A percentile compares a stretch with the other conserved stretches of the same genome.
Evolutionary conservation across 2,329 filamentous ascomycete genomes (phyloP).

Genomic region (Atkinsonella texensis): DNA sequence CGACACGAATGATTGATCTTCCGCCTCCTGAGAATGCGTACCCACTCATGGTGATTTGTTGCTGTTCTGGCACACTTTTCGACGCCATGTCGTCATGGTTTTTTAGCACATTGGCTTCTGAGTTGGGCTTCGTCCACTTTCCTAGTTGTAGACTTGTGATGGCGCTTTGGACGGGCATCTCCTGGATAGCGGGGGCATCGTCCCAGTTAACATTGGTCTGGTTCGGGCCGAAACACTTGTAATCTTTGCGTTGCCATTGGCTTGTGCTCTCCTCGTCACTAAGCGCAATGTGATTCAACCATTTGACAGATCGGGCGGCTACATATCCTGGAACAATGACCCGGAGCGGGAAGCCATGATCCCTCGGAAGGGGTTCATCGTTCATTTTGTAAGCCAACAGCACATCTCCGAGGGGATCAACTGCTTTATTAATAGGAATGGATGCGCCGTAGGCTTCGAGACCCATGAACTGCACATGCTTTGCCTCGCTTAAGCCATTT

Average conservation of each 20-base stretch:
- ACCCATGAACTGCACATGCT: slow-evolving; percentile 46
- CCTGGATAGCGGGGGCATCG: slow-evolving; percentile 50
- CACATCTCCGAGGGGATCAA: slow-evolving; percentile 51
- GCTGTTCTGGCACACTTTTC: slow-evolving; percentile 9
- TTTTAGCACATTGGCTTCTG: neutral
- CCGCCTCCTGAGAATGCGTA: slow-evolving; percentile 61
- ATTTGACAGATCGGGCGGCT: slow-evolving; percentile 57
- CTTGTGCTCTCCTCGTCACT: slow-evolving; percentile 54
- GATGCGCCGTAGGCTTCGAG: slow-evolving; percentile 50
- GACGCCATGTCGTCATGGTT: neutral
- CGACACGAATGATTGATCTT: slow-evolving; percentile 52
- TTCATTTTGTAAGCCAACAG: slow-evolving; percentile 59
- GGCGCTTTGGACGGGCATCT: slow-evolving; percentile 56
- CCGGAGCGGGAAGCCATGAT: slow-evolving; percentile 54
- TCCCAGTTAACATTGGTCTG: slow-evolving; percentile 50
- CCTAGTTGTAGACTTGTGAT: slow-evolving; percentile 41
- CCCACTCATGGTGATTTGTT: slow-evolving; percentile 36
- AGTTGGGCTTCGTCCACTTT: slow-evolving; percentile 16
- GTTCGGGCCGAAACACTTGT: slow-evolving; percentile 58
- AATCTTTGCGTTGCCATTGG: slow-evolving; percentile 55
- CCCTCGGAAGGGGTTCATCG: slow-evolving; percentile 45
- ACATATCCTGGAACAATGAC: slow-evolving; percentile 53
- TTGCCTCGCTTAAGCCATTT: slow-evolving; percentile 24
- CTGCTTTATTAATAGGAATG: slow-evolving; percentile 45
- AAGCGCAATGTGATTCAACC: slow-evolving; percentile 51